A percentile compares a stretch with the other conserved stretches of the same genome.
phyloP scores from a whole-genome alignment of 139 green algal species.

The Tetratostichococcus sp. region DNA sequence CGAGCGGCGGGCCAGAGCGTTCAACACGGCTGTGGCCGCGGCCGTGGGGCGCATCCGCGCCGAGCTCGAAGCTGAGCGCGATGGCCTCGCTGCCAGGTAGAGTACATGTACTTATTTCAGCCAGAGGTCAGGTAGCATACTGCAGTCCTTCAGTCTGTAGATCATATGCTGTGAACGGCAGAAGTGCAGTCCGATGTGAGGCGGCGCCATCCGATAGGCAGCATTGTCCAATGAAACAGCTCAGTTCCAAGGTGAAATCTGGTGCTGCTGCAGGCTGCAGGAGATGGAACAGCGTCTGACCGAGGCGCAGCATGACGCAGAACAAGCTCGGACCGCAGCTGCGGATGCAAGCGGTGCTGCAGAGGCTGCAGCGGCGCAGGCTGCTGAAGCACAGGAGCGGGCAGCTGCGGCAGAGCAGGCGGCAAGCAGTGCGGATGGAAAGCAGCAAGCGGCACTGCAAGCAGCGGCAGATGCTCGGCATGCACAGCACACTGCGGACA shows the following conservation, averaged over 20 bases:
- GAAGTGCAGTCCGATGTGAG: no score
- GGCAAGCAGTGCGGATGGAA: neutral
- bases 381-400: slow-evolving; percentile 28
- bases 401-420: slow-evolving; percentile 24
- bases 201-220: no score
- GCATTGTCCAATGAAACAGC: no score
- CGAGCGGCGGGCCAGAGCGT: slow-evolving; percentile 43
- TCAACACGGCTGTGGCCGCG: slow-evolving; percentile 50
- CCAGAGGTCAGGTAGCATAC: no score
- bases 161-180: no score
- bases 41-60: slow-evolving; percentile 36
- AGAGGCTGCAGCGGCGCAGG: slow-evolving; percentile 27
- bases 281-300: neutral
- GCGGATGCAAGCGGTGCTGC: slow-evolving; percentile 31
- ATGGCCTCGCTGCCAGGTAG: slow-evolving; percentile 32
- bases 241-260: no score
- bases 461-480: neutral
- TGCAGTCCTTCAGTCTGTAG: no score
- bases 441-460: neutral
- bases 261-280: neutral
- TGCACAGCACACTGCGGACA: neutral
- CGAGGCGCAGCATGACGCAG: slow-evolving; percentile 12
- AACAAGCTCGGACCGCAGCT: slow-evolving; percentile 8
- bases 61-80: slow-evolving; percentile 43
- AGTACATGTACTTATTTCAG: no score